Percentiles rank a stretch among this genome's conserved stretches.
phyloP scores from a whole-genome alignment of 2,329 filamentous ascomycete species.

The Lasiodiplodia theobromae region DNA sequence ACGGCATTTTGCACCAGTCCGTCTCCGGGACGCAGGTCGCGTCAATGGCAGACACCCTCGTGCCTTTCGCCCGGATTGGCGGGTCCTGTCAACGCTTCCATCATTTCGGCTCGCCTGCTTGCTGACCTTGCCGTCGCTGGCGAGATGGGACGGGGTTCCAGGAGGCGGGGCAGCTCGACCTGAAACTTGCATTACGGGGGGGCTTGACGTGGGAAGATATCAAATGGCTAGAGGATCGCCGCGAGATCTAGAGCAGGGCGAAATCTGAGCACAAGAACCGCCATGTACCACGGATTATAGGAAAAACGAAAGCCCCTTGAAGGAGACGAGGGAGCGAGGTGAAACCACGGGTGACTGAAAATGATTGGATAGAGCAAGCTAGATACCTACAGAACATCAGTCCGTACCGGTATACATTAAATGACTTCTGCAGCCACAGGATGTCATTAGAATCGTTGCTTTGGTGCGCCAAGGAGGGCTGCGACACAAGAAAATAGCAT shows the following conservation, averaged over 20 bases:
- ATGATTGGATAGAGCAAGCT: conserved; percentile 27
- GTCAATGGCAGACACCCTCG: neutral
- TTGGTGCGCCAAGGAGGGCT: conserved; percentile 16
- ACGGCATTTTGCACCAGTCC: conserved; percentile 13
- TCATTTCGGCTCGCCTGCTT: neutral
- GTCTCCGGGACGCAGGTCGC: conserved; percentile 4
- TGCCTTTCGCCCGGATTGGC: conserved; percentile 12
- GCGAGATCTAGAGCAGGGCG: neutral
- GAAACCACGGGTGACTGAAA: conserved; percentile 2
- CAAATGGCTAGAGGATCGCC: neutral
- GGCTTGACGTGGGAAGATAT: conserved; percentile 3
- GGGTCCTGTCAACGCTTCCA: conserved; percentile 4
- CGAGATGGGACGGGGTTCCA: neutral
- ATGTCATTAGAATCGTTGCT: conserved; percentile 22
- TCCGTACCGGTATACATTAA: conserved; percentile 18
- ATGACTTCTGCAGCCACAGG: conserved; percentile 20
- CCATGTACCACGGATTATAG: neutral
- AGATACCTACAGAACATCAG: conserved; percentile 25
- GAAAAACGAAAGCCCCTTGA: neutral
- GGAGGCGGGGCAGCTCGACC: neutral
- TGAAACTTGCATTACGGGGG: conserved; percentile 14
- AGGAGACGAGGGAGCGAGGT: neutral
- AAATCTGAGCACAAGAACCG: neutral
- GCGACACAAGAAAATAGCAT: conserved; percentile 13
- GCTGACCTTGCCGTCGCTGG: conserved; percentile 3